Conservation (phyloP, 192 early-diverging fungal species). For the Podila verticillata region DNA sequence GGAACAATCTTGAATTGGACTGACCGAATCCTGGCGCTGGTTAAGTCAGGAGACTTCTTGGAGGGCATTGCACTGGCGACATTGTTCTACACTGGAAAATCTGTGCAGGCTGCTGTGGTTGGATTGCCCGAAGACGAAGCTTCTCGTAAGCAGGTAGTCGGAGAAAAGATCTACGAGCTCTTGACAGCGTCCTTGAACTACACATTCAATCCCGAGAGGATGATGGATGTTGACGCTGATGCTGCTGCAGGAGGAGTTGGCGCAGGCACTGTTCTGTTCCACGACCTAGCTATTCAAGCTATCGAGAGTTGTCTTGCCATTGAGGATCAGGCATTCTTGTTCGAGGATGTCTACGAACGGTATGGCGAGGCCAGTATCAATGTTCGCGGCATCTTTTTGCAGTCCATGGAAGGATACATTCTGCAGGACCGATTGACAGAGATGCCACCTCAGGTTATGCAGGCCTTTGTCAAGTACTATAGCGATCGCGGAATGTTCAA, state of each 20-base stretch:
- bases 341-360: slow-evolving; percentile 64
- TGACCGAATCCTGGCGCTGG: slow-evolving; percentile 64
- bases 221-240: slow-evolving; percentile 52
- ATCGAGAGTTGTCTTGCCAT: slow-evolving; percentile 67
- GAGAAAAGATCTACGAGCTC: slow-evolving; percentile 65
- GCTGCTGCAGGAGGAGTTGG: slow-evolving; percentile 50
- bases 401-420: slow-evolving; percentile 63
- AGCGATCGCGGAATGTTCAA: slow-evolving; percentile 51
- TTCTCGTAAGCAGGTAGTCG: slow-evolving; percentile 58
- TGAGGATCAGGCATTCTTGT: slow-evolving; percentile 59
- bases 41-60: slow-evolving; percentile 65
- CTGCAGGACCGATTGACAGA: slow-evolving; percentile 60
- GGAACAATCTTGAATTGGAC: slow-evolving; percentile 68
- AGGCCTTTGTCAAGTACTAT: slow-evolving; percentile 64
- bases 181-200: slow-evolving; percentile 63
- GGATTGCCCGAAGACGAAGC: slow-evolving; percentile 67
- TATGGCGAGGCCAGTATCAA: slow-evolving; percentile 53
- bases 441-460: slow-evolving; percentile 68
- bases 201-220: slow-evolving; percentile 60
- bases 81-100: slow-evolving; percentile 64
- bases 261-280: slow-evolving; percentile 53
- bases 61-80: slow-evolving; percentile 67
- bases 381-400: slow-evolving; percentile 60
- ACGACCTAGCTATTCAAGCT: slow-evolving; percentile 59
- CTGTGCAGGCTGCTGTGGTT: slow-evolving; percentile 64